Evolutionary conservation across 805 yeast species (phyloP), one percentile per base, ranked within the genome.

Genomic region (Maudiozyma saulgeensis): DNA sequence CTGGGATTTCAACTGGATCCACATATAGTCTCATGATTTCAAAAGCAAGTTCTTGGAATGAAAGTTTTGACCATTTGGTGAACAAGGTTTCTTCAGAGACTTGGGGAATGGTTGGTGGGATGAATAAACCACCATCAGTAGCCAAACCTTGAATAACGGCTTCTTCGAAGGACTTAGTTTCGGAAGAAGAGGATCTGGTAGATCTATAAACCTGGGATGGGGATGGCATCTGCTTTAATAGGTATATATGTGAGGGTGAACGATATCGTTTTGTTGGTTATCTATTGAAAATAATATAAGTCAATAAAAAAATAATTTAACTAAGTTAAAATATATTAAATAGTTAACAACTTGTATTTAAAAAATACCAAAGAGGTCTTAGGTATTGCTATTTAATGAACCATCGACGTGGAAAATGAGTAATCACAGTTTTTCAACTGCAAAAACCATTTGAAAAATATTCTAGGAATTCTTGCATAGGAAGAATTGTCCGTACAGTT

Each of bases 71-170:
- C 98, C 98, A 91, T 53, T 73, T 69, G 38, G 70, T 62, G 48
- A 83, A 68, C 54, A 84, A 77, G 51, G 77, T 77, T 12, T 71
- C 63, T 6, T 82, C 73, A 53, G 63, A 67, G 31, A 86, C 75
- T 53, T 74, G 66, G 50, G 98, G 96, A 57, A 90, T 86, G 44
- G 66, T 73, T 15, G 93, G 77, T 43, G 99, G 99, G 49, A 93
- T 76, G 68, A 87, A 93, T 40, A 93, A 78, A 40, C 99, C 99
- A 56, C 99, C 99, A 66, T 95, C 99, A 44, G 86, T 81, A 48
- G 98, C 98, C 61, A 93, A 76, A 47, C 99, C 99, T 50, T 85
- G 84, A 68, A 86, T 81, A 50, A 87, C 84, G 19, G 84, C 91
- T 47, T 81, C 89, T 67, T 87, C 95, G 56, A 87, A 87, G 5